Evolutionary conservation across 305 asterid species (phyloP), one percentile per base, ranked within the genome.

Genomic region (Andrographis paniculata): DNA sequence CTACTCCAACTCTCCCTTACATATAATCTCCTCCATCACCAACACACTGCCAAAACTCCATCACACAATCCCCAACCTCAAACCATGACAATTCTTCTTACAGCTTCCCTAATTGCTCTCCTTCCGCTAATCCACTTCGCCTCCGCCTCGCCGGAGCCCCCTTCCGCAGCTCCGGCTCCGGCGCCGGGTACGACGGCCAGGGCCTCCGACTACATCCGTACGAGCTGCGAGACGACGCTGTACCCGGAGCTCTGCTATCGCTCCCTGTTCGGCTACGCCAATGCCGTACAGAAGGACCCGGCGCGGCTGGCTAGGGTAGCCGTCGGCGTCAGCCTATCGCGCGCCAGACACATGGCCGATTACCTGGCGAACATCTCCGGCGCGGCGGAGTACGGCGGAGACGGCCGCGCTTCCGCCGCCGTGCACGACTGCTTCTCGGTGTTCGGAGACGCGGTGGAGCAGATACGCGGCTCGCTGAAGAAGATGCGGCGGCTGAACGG

Each of bases 211-310:
- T 89, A 73, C 71, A 79, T 89, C 72, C 94, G 85, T 14, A 20
- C 62, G 1, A 89, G 78, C 61, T 89, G 97, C 53, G 59, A 52
- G n/a, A 50, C 72, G 46, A 89, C 97, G 0, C 74, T 53, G 6
- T 89, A 89, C 63, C 94, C 91, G 0, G 68, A 73, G 3, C 33
- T 62, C 39, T 89, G 97, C 75, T 85, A 64, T 80, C 45, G 57
- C 37, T 79, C 97, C 4, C 82, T 89, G 17, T 60, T 69, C 44
- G 60, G 74, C 56, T 85, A 76, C 53, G 87, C 95, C 42, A 48
- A 35, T 20, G 58, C 72, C 12, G 78, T 82, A 1, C 89, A 71
- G 21, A 61, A 58, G 15, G 77, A 82, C 75, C 79, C 87, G 1
- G 83, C 69, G 20, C 74, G 78, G 27, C 80, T 88, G 2, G 94